Evolutionary conservation across 805 yeast species (phyloP).

Genomic region (Allodekkera sacchari): DNA sequence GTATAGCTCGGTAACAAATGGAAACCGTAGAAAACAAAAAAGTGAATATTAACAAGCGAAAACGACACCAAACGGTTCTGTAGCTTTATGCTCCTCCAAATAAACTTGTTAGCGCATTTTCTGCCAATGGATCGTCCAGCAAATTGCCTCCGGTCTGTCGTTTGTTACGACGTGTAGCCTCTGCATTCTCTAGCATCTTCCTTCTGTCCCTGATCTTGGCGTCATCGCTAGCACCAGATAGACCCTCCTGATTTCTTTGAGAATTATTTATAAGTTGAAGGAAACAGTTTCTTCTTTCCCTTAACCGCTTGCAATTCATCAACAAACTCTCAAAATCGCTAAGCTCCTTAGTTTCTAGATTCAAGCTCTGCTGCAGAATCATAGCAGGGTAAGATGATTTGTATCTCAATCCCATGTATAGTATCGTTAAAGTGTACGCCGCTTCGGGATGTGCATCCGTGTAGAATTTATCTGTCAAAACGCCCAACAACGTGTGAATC

Average conservation of each 20-base stretch:
- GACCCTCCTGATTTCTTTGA: constrained; percentile 37
- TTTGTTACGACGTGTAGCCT: constrained; percentile 4
- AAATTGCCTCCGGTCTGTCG: constrained; percentile 1
- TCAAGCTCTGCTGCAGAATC: constrained; percentile 42
- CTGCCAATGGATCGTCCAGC: constrained; percentile 7
- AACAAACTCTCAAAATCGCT: constrained; percentile 56
- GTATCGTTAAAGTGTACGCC: constrained; percentile 74
- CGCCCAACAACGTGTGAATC: constrained; percentile 58
- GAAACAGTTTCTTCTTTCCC: constrained; percentile 76
- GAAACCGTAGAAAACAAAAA: neutral
- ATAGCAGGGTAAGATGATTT: constrained; percentile 64
- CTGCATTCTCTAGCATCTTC: constrained; percentile 23
- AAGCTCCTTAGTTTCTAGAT: constrained; percentile 47
- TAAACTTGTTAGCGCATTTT: constrained; percentile 3
- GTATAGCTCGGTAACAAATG: neutral
- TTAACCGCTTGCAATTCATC: constrained; percentile 54
- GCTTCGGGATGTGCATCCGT: constrained; percentile 88
- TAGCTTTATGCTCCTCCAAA: constrained; percentile 3
- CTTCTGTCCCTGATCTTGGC: constrained; percentile 28
- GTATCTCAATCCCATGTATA: constrained; percentile 65
- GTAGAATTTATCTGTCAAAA: constrained; percentile 67
- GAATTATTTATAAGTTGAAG: constrained; percentile 59
- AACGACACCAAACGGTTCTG: neutral
- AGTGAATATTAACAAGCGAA: neutral
- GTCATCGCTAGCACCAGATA: constrained; percentile 13